Conservation (phyloP, 805 yeast genomes). For the Kuraishia borneana region DNA sequence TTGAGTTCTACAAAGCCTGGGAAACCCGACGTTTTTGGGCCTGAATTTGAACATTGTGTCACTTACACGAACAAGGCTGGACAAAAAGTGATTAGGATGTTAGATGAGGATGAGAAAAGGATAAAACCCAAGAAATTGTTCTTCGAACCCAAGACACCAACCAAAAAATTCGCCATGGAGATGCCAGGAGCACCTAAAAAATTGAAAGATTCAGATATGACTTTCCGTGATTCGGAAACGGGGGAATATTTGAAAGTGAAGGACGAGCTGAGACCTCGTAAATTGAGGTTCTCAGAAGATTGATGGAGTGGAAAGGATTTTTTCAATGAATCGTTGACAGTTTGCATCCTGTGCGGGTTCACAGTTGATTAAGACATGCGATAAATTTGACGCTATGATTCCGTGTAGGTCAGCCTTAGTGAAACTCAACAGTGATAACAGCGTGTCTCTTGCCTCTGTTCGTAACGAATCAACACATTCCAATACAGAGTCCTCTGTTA, state of each 20-base stretch:
- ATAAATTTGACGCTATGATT: not conserved
- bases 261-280: not conserved
- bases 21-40: constrained; percentile 17
- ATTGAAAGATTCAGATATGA: not conserved
- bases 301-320: not conserved
- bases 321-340: not conserved
- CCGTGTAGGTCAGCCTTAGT: not conserved
- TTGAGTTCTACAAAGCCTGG: constrained; percentile 7
- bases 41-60: constrained; percentile 13
- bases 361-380: not conserved
- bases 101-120: constrained; percentile 19
- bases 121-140: constrained; percentile 27
- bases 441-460: not conserved
- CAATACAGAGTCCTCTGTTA: not conserved
- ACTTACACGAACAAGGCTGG: constrained; percentile 33
- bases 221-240: not conserved
- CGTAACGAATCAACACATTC: not conserved
- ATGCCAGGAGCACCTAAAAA: not conserved
- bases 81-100: constrained; percentile 16
- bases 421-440: not conserved
- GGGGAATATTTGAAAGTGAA: not conserved
- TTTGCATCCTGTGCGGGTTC: not conserved
- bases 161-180: not conserved
- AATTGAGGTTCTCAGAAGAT: not conserved
- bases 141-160: constrained; percentile 9